These are phyloP conservation scores for Penicillium paradoxum DNA, from an alignment of 495 filamentous ascomycete genomes.

Conservation along the genomic window DNA sequence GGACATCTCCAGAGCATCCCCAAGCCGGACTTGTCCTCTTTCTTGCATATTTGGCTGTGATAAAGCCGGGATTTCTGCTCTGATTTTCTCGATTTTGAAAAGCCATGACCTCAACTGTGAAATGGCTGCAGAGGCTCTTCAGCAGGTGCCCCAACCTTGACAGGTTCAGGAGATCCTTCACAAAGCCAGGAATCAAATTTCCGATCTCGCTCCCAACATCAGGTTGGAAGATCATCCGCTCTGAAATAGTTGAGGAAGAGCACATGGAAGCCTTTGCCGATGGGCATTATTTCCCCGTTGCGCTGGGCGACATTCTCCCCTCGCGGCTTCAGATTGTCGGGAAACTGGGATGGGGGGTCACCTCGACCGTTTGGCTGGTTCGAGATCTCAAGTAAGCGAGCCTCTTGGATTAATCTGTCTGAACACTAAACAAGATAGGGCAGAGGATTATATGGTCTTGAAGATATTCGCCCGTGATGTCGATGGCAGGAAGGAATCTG, in stretches of 20 bases:
- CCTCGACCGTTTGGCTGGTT: not conserved
- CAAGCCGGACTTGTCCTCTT: not conserved
- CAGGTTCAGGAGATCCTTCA: not conserved
- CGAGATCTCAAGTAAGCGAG: not conserved
- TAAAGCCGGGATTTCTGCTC: not conserved
- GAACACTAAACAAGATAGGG: not conserved
- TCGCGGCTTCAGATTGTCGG: not conserved
- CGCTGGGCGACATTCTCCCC: not conserved
- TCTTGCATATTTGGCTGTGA: not conserved
- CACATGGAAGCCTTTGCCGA: not conserved
- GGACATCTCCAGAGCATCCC: no score
- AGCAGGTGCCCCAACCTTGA: not conserved
- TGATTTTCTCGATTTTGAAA: not conserved
- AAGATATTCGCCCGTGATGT: not conserved
- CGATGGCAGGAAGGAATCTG: not conserved
- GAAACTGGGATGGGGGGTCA: not conserved
- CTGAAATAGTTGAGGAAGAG: not conserved
- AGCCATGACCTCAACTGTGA: not conserved
- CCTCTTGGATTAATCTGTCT: not conserved
- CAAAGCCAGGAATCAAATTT: not conserved
- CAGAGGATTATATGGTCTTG: not conserved
- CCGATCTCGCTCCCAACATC: not conserved
- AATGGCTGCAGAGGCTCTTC: not conserved
- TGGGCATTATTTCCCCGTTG: not conserved
- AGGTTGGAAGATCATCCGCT: not conserved